These are phyloP conservation scores for Trichoderma sp. DNA, from an alignment of 2,329 filamentous ascomycete genomes.

Conservation along the genomic window DNA sequence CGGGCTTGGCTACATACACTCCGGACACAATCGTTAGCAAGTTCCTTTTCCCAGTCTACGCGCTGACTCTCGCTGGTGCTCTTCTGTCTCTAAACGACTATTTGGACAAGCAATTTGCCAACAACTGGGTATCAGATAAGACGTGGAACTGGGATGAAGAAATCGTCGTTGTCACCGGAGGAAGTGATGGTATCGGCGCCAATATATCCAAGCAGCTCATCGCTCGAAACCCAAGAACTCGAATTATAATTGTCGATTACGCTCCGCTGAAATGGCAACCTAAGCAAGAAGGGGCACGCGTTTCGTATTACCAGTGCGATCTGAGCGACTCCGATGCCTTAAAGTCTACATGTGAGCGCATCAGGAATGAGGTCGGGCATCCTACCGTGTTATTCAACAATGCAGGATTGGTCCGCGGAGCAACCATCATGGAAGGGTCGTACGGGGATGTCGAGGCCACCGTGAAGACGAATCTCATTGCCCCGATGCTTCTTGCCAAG, in stretches of 20 bases:
- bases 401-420: conserved; percentile 32
- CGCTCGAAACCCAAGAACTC: conserved; percentile 26
- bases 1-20: conserved; percentile 5
- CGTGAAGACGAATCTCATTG: conserved; percentile 49
- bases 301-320: conserved; percentile 37
- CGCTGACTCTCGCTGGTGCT: conserved; percentile 19
- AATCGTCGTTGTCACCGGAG: conserved; percentile 40
- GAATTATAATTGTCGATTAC: conserved; percentile 36
- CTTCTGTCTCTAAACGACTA: conserved; percentile 25
- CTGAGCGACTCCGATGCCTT: conserved; percentile 34
- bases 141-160: conserved; percentile 37
- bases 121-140: conserved; percentile 27
- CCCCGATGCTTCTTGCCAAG: conserved; percentile 56
- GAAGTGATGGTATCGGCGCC: conserved; percentile 40
- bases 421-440: conserved; percentile 30
- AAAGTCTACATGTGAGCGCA: conserved; percentile 27
- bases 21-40: neutral
- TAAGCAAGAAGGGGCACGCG: neutral
- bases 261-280: conserved; percentile 31
- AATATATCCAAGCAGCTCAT: conserved; percentile 31
- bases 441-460: conserved; percentile 32
- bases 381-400: conserved; percentile 39
- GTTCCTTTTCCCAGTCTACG: conserved; percentile 10
- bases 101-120: conserved; percentile 26
- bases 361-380: conserved; percentile 35